Percentiles rank a stretch among this genome's conserved stretches.
Conservation (phyloP, 2,329 filamentous ascomycete genomes). For the Zalaria obscura region DNA sequence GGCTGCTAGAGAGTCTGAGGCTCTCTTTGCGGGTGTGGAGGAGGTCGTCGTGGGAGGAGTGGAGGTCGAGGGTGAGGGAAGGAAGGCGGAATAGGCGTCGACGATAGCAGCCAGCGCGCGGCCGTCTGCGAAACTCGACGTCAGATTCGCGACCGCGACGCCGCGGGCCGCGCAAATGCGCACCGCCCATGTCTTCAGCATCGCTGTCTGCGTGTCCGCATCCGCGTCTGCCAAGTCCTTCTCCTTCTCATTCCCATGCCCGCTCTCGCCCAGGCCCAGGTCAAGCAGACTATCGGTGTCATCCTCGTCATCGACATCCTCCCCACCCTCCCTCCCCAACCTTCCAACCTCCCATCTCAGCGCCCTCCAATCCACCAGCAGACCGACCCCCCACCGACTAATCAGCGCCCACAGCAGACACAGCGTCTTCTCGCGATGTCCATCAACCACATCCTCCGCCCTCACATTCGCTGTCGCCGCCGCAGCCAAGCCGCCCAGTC, state of each 20-base stretch:
- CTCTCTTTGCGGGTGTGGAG: slow-evolving; percentile 1
- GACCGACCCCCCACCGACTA: slow-evolving; percentile 39
- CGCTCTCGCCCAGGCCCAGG: background rate
- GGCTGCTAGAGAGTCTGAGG: slow-evolving; percentile 11
- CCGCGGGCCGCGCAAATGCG: slow-evolving; percentile 33
- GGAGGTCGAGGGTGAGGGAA: slow-evolving; percentile 14
- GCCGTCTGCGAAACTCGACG: slow-evolving; percentile 42
- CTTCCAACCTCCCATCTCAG: slow-evolving; percentile 30
- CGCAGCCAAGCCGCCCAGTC: slow-evolving; percentile 24
- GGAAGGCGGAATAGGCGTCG: slow-evolving; percentile 38
- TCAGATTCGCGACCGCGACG: slow-evolving; percentile 36
- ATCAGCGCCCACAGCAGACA: slow-evolving; percentile 46
- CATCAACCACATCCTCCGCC: slow-evolving; percentile 47
- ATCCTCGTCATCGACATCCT: background rate
- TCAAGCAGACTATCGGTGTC: background rate
- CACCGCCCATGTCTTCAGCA: slow-evolving; percentile 38
- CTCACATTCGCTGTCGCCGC: slow-evolving; percentile 29
- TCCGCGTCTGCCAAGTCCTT: slow-evolving; percentile 6
- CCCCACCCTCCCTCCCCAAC: background rate
- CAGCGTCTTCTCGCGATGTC: slow-evolving; percentile 50
- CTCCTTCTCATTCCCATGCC: too few species aligned
- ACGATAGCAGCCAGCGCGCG: slow-evolving; percentile 41
- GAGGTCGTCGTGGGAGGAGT: background rate
- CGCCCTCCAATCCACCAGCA: slow-evolving; percentile 41
- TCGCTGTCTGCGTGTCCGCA: slow-evolving; percentile 7